Percentiles rank a stretch among this genome's conserved stretches.
These are phyloP conservation scores for Didymella lethalis DNA, from an alignment of 2,329 filamentous ascomycete species.

Conservation along the genomic window DNA sequence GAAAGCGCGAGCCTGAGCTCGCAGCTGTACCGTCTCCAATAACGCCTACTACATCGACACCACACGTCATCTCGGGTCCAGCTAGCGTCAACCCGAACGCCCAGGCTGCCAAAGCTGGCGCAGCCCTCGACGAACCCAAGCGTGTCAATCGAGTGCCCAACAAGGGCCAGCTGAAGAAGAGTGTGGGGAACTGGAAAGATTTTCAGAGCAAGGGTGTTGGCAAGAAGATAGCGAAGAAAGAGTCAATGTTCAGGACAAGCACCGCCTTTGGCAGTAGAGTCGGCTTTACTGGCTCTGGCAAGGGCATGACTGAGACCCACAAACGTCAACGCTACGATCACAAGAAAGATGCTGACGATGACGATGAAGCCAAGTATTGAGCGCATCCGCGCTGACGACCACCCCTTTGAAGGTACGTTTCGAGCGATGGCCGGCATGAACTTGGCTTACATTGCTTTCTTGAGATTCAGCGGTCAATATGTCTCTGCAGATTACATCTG, in stretches of 20 bases:
- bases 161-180: slow-evolving; percentile 87
- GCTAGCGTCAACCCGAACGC: slow-evolving; percentile 71
- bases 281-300: slow-evolving; percentile 93
- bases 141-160: slow-evolving; percentile 82
- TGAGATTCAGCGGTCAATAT: slow-evolving; percentile 1
- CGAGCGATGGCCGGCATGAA: slow-evolving; percentile 1
- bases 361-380: slow-evolving; percentile 30
- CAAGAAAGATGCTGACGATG: slow-evolving; percentile 44
- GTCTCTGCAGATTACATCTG: background rate
- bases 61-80: slow-evolving; percentile 69
- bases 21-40: slow-evolving; percentile 61
- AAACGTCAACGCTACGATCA: slow-evolving; percentile 85
- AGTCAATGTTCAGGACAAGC: slow-evolving; percentile 96
- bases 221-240: slow-evolving; percentile 80
- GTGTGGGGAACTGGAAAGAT: slow-evolving; percentile 94
- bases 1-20: slow-evolving; percentile 84
- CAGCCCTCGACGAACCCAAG: slow-evolving; percentile 69
- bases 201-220: slow-evolving; percentile 76
- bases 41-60: slow-evolving; percentile 51
- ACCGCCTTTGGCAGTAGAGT: slow-evolving; percentile 88
- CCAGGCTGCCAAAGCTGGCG: slow-evolving; percentile 70
- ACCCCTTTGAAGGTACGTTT: slow-evolving; percentile 3
- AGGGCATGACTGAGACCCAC: slow-evolving; percentile 93
- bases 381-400: slow-evolving; percentile 1
- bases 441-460: slow-evolving; percentile 34